Conservation (phyloP, 768 basidiomycete genomes). For the Auricularia heimuer region DNA sequence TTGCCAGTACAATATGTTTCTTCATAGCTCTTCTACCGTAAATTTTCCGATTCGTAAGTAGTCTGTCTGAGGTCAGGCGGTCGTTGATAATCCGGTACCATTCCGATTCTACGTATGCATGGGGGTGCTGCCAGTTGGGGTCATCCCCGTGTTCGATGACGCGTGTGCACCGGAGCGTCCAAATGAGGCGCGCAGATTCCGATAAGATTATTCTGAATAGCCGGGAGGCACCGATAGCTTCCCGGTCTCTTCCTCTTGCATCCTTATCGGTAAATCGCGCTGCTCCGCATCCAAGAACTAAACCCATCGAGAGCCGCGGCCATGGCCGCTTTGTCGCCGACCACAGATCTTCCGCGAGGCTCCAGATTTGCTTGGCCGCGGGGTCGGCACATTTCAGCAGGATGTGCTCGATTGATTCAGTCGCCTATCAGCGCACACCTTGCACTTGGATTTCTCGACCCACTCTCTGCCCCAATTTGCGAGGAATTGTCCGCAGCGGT, state of each 20-base stretch:
- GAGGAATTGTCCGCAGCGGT: constrained; percentile 6
- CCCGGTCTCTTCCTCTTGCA: not conserved
- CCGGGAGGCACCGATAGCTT: not conserved
- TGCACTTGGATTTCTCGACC: constrained; percentile 8
- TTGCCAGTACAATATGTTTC: not conserved
- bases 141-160: not conserved
- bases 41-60: not conserved
- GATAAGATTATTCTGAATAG: not conserved
- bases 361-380: too few species aligned
- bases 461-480: constrained; percentile 14
- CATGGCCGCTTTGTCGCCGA: not conserved
- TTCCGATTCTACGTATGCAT: not conserved
- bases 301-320: not conserved
- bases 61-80: not conserved
- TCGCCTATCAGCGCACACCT: not conserved
- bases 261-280: not conserved
- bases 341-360: too few species aligned
- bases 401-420: too few species aligned
- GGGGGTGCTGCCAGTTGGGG: not conserved
- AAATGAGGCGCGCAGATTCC: not conserved
- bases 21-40: not conserved
- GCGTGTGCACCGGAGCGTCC: not conserved
- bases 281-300: not conserved
- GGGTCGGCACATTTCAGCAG: too few species aligned
- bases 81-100: not conserved